Base-by-base conservation (phyloP, 1,139 yeast genomes). In the Protomyces inouyei region DNA sequence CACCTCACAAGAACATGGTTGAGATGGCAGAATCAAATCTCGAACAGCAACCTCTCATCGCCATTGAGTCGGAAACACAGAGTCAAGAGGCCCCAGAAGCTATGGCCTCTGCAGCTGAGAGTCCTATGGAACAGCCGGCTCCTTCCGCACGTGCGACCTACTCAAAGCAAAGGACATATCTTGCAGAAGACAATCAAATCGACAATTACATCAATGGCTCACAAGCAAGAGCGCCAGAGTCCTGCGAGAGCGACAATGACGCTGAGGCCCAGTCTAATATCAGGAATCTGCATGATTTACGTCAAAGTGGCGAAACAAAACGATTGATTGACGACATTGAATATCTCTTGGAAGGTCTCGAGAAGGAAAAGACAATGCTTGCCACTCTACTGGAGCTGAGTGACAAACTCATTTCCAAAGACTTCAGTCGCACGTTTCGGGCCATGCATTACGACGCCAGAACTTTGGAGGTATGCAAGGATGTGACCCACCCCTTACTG, bases 281-380 rank as follows among this genome's bases (percentile, higher is more conserved):
- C 36, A 69, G 69, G 51, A 71, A 71, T 23, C 68, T 72, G 40
- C 72, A 74, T 23, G 77, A 76, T 28, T 70, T 78, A n/a, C 71
- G 77, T n/a, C 76, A 75, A 18, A 74, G 75, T 54, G 80, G 80
- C 1, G 72, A 70, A n/a, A 74, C 72, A 60, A 70, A 76, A 1
- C 74, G 75, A 51, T 72, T 71, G 48, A 60, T 68, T 1, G 77
- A 76, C 57, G 79, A 77, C 35, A 68, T 76, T 56, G 75, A 72
- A 57, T 77, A 76, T 60, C 67, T 77, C 16, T 64, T 77, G 32
- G 80, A 77, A n/a, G 79, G 79, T 0, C 68, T 78, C 6, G 63
- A 69, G 14, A 5, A 55, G 35, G 53, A 21, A 9, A 28, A 52
- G 36, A 59, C 57, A 3, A 18, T 52, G 16, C 57, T 38, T n/a